Evolutionary conservation across 768 basidiomycete genomes (phyloP).

Genomic region (Fistulinella prunicolor): DNA sequence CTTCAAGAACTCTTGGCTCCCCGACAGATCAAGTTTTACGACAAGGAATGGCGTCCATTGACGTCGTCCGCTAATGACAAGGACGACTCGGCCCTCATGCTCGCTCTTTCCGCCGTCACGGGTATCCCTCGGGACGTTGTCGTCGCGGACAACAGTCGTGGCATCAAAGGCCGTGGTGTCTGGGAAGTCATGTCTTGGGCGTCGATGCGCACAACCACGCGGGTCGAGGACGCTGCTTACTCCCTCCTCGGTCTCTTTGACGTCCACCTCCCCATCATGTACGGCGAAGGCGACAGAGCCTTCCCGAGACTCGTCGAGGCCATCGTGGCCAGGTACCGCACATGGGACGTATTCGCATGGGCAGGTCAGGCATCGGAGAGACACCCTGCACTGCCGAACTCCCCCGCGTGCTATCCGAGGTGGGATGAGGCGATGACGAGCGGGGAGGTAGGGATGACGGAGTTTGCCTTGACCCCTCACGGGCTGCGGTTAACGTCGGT

Average conservation of each 20-base stretch:
- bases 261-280: constrained; percentile 21
- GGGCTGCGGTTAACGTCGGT: constrained; percentile 19
- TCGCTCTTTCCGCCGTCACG: constrained; percentile 12
- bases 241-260: constrained; percentile 28
- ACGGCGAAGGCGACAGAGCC: constrained; percentile 31
- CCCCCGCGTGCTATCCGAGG: constrained; percentile 21
- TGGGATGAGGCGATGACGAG: constrained; percentile 14
- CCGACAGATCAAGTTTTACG: constrained; percentile 24
- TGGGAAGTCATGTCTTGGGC: constrained; percentile 33
- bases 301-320: constrained; percentile 27
- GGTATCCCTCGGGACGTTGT: constrained; percentile 17
- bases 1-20: no score
- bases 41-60: constrained; percentile 20
- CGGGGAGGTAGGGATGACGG: constrained; percentile 10
- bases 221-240: constrained; percentile 29
- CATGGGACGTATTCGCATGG: constrained; percentile 30
- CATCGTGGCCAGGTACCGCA: constrained; percentile 6
- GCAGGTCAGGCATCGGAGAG: constrained; percentile 16
- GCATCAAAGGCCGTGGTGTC: constrained; percentile 11
- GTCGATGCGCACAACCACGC: constrained; percentile 26
- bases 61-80: constrained; percentile 17
- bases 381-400: constrained; percentile 18
- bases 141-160: constrained; percentile 19
- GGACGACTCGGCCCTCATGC: constrained; percentile 5
- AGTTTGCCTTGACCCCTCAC: constrained; percentile 13